Base-by-base conservation (phyloP, 2,329 filamentous ascomycete species). In the Cladosporium halotolerans region DNA sequence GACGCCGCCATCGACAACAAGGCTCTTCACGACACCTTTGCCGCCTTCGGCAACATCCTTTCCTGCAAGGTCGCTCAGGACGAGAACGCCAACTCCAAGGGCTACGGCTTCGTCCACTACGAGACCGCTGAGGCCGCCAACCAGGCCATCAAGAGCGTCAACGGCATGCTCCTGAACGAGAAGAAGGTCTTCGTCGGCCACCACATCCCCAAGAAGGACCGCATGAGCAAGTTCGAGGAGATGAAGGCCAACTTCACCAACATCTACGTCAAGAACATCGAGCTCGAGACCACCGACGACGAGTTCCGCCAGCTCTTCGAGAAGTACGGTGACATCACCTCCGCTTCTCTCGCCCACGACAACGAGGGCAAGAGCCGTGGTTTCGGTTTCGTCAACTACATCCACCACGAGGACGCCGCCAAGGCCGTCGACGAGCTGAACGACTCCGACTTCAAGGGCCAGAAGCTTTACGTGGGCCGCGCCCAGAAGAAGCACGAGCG, bases 231-330 rank as follows among this genome's bases (percentile, higher is more conserved):
- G 79, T 97, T 97, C 66, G 93, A 99, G 79, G 93, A 99, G 82
- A 99, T 99, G 92, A 99, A 99, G 86, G 93, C 93, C 74, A 99
- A 99, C 82, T 99, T 95, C 82, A 99, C 93, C 79, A 99, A 99
- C 74, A 85, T 99, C 75, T 99, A 99, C 78, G 89, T 99, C 79
- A 99, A 99, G 85, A 99, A 99, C 79, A 86, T 99, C 65, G 83
- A 85, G 66, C 68, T 77, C 34, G 92, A 96, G 45, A 88, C 86
- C 60, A 86, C 83, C 55, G 93, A 99, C 58, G 91, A 97, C 8
- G 87, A 97, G 71, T 97, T 99, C 84, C 89, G 90, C 65, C 81
- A 85, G 58, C 80, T 97, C 47, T 97, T 99, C 66, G 88, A 93
- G 80, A 85, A 85, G 74, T 95, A 83, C 68, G 93, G 93, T 63